Base-by-base conservation (phyloP, 2,329 filamentous ascomycete species). In the Fusarium robinianum region DNA sequence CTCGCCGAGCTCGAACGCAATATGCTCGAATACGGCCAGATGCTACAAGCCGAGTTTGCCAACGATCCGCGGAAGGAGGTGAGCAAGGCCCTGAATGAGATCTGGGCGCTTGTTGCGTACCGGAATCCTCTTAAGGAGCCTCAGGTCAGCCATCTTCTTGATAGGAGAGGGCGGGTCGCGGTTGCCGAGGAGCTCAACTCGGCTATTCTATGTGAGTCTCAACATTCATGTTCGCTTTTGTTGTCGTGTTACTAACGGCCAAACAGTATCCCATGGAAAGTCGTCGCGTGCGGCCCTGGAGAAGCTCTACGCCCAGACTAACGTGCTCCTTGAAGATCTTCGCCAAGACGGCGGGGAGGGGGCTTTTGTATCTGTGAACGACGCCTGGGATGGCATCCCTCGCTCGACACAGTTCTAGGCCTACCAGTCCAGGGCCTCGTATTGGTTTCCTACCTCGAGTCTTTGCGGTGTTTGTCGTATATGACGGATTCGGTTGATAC, bases 111-210 rank as follows among this genome's bases (percentile, higher is more conserved):
- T 41, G 80, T 97, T 53, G 91, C 91, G 2, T 99, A 97, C 62
- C 72, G 81, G 23, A 88, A 96, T 62, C 88, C 91, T 1, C 76
- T 87, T 11, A 82, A 84, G 56, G 89, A 88, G 51, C 77, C 79
- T 34, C 81, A 86, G 46, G 79, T 96, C 46, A 84, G 85, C 11
- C 85, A 89, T 62, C 72, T 96, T 47, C 73, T 99, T 44, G 88
- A 95, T 60, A 76, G 80, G 25, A 81, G 79, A 38, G 90, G 88
- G 2, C 77, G 94, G 29, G 81, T 84, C 12, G 77, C 82, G 12
- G 89, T 97, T 26, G 91, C 91, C 7, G 94, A 99, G 71, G 91
- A 96, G 67, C 75, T 99, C 43, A 97, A 97, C 68, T 88, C 89
- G 49, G 91, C 90, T 32, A 96, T 99, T 59, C 69, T 99, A 48